Base-by-base conservation (phyloP, 306 rosid species). In the Begonia peltatifolia region DNA sequence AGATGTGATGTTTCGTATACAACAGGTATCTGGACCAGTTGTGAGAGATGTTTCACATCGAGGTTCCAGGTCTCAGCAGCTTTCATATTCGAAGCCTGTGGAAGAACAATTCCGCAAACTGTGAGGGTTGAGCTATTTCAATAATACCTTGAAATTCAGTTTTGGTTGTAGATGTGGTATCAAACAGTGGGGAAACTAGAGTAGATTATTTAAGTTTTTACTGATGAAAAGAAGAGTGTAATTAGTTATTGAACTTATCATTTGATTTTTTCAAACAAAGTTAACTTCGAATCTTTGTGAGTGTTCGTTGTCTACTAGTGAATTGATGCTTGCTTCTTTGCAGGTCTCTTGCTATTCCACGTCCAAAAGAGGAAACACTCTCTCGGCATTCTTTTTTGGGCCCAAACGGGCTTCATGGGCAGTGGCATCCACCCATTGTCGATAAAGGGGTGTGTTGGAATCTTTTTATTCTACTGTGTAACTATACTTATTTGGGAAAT, bases 331-430 rank as follows among this genome's bases (percentile, higher is more conserved):
- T 67, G 47, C 56, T 59, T 68, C 61, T 46, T 55, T 80, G 73
- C 54, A 85, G 97, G 65, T 74, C 92, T 71, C 62, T 90, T 42
- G 66, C 50, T 62, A 55, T 75, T 13, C 79, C 79, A 22, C 84
- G 62, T 30, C 94, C 97, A 35, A 90, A 63, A 55, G 80, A 71
- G 59, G 97, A 90, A 71, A 85, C 97, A 14, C 83, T 85, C 47
- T 78, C 95, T 18, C 83, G 71, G 16, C 97, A 90, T 78, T 90
- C 97, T 36, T 78, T 90, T 67, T 65, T 90, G 70, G 97, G 97
- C 54, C 94, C 94, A 15, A 70, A 65, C 55, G 94, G 97, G 59
- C 90, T 90, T 65, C 63, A 57, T 8, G 92, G 94, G 68, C 79
- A 78, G 64, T 90, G 90, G 94, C 79, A 59, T 58, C 76, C 82